Evolutionary conservation across 2,329 filamentous ascomycete species (phyloP).

Genomic region (Alternaria tenuissima): DNA sequence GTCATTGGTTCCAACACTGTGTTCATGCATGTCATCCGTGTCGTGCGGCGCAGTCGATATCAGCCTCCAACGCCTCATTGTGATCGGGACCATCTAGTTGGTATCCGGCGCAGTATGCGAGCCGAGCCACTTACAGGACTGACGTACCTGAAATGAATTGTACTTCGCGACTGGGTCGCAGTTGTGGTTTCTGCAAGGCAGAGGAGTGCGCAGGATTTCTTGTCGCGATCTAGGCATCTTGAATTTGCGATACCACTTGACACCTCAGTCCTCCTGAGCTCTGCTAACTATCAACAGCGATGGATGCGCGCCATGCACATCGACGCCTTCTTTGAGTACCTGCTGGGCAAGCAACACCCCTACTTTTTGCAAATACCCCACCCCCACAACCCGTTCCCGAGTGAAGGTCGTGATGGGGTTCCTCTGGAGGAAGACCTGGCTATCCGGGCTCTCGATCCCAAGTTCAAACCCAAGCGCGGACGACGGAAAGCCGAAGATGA

Average conservation of each 20-base stretch:
- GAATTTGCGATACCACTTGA: neutral
- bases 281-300: constrained; percentile 61
- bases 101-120: constrained; percentile 10
- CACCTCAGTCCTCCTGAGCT: neutral
- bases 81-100: constrained; percentile 9
- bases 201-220: neutral
- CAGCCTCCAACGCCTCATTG: constrained; percentile 13
- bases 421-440: constrained; percentile 88
- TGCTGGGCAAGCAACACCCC: constrained; percentile 76
- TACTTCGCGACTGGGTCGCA: neutral
- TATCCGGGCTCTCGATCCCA: constrained; percentile 81
- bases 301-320: constrained; percentile 98
- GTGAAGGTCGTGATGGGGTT: constrained; percentile 79
- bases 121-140: constrained; percentile 7
- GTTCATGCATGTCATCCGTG: constrained; percentile 18
- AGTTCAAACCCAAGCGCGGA: constrained; percentile 70
- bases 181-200: constrained; percentile 2
- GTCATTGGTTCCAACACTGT: constrained; percentile 2
- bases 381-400: constrained; percentile 67
- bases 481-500: constrained; percentile 68
- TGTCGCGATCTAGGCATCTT: neutral
- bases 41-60: constrained; percentile 11
- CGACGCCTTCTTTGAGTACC: constrained; percentile 92
- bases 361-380: constrained; percentile 82
- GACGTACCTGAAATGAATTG: neutral